Base-by-base conservation (phyloP, 1,139 yeast species). In the Geotrichum fermentans region DNA sequence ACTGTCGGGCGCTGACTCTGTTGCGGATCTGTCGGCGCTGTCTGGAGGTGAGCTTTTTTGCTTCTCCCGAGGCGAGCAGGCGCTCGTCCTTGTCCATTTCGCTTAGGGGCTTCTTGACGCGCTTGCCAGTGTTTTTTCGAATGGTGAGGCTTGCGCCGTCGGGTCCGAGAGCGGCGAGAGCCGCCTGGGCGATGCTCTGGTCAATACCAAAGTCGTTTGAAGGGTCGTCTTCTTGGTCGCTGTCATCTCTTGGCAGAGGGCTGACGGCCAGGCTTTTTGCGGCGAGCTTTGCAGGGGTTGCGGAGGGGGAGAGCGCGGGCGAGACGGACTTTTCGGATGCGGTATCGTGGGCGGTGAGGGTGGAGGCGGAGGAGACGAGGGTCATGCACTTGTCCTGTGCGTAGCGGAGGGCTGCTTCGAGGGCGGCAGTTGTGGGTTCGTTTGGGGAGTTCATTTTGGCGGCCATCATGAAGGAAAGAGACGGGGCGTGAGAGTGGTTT, bases 1-100 rank as follows among this genome's bases (percentile, higher is more conserved):
- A 64, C 45, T 64, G 67, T 7, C 68, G 56, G 2, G 68, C 68
- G 5, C 64, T 59, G 14, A 64, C 66, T 39, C 63, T 55, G 52
- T 64, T 64, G 26, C 68, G 55, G 21, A 64, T 56, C 51, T 64
- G 67, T 10, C 68, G 55, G 11, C 68, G 64, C 49, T 64, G 64
- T 39, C 61, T 59, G 21, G 66, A 56, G 17, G 63, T 52, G 24
- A 64, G 57, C 43, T 58, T 58, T 52, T 60, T 60, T 34, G 65
- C 64, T 13, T 58, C 63, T 29, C 61, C 65, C 3, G 65, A 60
- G 2, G 59, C 56, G 36, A 64, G 54, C 20, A 63, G 54, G 20
- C 55, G 52, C 53, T 63, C 67, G 42, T 64, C 67, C 26, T 59
- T 62, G 49, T 64, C 66, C 48, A 54, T 55, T 33, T 50, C 53